Evolutionary conservation across 2,329 filamentous ascomycete genomes (phyloP).

Genomic region (Penicillium decumbens): DNA sequence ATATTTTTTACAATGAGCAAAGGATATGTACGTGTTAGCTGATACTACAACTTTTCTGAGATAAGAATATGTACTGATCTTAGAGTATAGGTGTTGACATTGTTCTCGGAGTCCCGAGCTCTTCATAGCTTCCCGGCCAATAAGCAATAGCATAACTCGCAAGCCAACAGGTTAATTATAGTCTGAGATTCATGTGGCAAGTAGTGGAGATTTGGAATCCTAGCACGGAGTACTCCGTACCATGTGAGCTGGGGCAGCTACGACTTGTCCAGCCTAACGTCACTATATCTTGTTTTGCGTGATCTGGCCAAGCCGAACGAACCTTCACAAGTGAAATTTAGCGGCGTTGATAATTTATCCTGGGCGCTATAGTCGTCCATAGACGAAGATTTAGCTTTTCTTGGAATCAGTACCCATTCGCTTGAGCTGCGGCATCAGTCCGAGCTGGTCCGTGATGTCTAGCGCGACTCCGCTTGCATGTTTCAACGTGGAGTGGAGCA

Average conservation of each 20-base stretch:
- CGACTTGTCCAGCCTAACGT: conserved; percentile 21
- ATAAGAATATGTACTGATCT: background rate
- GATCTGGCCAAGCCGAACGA: conserved; percentile 14
- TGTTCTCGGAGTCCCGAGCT: background rate
- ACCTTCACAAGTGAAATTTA: background rate
- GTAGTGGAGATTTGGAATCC: no score
- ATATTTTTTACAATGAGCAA: background rate
- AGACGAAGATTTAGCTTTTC: background rate
- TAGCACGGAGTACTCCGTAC: background rate
- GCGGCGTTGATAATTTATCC: background rate
- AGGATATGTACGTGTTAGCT: no score
- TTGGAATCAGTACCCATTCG: background rate
- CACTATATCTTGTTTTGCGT: conserved; percentile 24
- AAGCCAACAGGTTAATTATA: background rate
- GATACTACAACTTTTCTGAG: no score
- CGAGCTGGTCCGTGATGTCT: background rate
- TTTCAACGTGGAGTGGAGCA: background rate
- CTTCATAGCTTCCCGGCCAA: background rate
- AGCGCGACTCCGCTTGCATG: background rate
- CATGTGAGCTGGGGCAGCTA: background rate
- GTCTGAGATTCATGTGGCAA: background rate
- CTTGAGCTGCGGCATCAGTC: background rate
- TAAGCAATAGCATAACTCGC: background rate
- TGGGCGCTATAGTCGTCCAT: no score
- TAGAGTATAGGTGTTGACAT: background rate